Evolutionary conservation across 2,329 filamentous ascomycete species (phyloP), one percentile per base, ranked within the genome.

Genomic region (Sarocladium brachiariae): DNA sequence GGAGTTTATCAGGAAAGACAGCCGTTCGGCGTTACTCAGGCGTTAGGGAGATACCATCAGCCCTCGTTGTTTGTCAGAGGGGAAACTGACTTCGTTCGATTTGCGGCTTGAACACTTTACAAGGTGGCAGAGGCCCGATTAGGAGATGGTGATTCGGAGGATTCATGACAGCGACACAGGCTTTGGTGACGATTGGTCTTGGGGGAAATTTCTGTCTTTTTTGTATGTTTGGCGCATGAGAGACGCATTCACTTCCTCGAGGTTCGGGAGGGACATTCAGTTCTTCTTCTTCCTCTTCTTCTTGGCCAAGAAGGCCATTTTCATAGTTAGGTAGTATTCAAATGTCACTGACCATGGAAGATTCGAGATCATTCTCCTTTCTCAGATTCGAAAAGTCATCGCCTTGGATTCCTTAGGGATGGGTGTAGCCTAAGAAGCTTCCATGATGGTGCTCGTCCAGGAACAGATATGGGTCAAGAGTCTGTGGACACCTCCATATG

Each of bases 21-120:
- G 25, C 43, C n/a, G 11, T 31, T 33, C 10, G 43, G 43, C 43
- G 43, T 47, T 47, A 47, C 43, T 47, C 25, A 47, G 43, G 43
- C 43, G 43, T 47, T 47, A 31, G 43, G 43, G 43, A 47, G 43
- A 47, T 47, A 47, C 43, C 43, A 47, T 10, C 16, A 47, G 43
- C 43, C 27, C 27, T 13, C 25, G 24, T 33, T 31, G 16, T 30
- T 47, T 47, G 24, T 33, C 43, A 33, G 43, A 30, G 11, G 43
- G 39, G 27, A 35, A 35, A 18, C 43, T 33, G 23, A 16, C 37
- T 39, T 39, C 23, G 37, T 27, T 27, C 39, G 21, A 43, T 25
- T 11, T 27, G 23, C 21, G 39, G 39, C 39, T 25, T 43, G 39
- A 23, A 43, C 6, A 14, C n/a, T 25, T 43, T n/a, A 7, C 16